These are phyloP conservation scores for Podospora appendiculata DNA, from an alignment of 495 filamentous ascomycete genomes.

Conservation along the genomic window DNA sequence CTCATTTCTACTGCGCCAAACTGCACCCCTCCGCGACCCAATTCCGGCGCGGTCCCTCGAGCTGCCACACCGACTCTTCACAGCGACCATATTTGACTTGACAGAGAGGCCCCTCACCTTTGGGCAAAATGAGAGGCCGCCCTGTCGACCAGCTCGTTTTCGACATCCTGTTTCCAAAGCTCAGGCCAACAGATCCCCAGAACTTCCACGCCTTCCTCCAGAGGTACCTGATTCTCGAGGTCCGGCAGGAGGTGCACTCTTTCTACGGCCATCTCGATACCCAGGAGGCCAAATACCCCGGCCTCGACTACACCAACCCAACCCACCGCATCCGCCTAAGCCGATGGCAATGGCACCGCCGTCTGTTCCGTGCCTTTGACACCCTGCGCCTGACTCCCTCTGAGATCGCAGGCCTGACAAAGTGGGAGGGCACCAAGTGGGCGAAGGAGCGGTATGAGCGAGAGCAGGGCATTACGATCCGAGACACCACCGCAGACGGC, in stretches of 20 bases:
- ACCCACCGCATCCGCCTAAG: slow-evolving; percentile 78
- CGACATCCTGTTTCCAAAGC: slow-evolving; percentile 47
- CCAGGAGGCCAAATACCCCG: slow-evolving; percentile 83
- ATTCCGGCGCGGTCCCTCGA: not conserved
- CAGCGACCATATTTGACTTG: not conserved
- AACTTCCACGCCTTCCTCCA: slow-evolving; percentile 47
- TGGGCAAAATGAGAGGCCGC: slow-evolving; percentile 43
- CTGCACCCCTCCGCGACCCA: not conserved
- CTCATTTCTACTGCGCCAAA: not conserved
- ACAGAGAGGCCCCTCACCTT: not conserved
- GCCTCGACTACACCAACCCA: slow-evolving; percentile 74
- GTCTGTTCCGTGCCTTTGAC: slow-evolving; percentile 78
- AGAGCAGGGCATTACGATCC: slow-evolving; percentile 64
- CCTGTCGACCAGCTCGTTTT: slow-evolving; percentile 47
- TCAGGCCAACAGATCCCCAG: slow-evolving; percentile 40
- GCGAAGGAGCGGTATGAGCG: slow-evolving; percentile 78
- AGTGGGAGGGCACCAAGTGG: slow-evolving; percentile 92
- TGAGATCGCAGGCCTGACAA: slow-evolving; percentile 73
- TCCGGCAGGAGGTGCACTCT: slow-evolving; percentile 72
- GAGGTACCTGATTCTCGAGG: slow-evolving; percentile 73
- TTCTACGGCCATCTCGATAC: slow-evolving; percentile 84
- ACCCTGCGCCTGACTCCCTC: slow-evolving; percentile 61
- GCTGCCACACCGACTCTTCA: not conserved
- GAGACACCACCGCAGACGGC: slow-evolving; percentile 69
- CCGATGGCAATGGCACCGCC: slow-evolving; percentile 73